A percentile compares a stretch with the other conserved stretches of the same genome.
Evolutionary conservation across 495 filamentous ascomycete genomes (phyloP).

Genomic region (Patellaria atrata): DNA sequence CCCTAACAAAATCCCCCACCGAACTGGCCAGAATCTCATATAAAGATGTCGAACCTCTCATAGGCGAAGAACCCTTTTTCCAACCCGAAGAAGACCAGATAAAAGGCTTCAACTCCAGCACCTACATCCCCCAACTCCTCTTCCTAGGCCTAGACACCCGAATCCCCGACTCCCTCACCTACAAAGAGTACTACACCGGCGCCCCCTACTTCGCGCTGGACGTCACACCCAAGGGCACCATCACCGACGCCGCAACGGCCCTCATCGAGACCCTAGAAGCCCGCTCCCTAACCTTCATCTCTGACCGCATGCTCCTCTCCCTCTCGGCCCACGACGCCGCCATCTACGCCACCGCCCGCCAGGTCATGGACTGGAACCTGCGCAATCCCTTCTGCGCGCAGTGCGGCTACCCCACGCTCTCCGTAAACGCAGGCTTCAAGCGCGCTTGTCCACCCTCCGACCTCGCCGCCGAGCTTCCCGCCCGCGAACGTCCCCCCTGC

Average conservation of each 20-base stretch:
- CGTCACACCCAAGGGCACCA: conserved; percentile 55
- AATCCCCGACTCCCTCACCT: conserved; percentile 33
- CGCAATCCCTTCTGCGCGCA: conserved; percentile 84
- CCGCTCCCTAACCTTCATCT: conserved; percentile 43
- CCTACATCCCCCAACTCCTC: conserved; percentile 51
- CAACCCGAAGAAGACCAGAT: conserved; percentile 60
- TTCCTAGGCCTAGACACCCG: conserved; percentile 80
- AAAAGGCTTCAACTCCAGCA: conserved; percentile 55
- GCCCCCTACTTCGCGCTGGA: conserved; percentile 80
- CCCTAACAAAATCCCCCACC: conserved; percentile 45
- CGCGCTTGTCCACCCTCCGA: conserved; percentile 77
- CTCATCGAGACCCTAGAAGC: conserved; percentile 43
- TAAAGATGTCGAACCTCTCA: conserved; percentile 50
- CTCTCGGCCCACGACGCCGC: conserved; percentile 55
- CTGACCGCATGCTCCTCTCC: conserved; percentile 42
- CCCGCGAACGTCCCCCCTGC: conserved; percentile 46
- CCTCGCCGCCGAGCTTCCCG: conserved; percentile 31
- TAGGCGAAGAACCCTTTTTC: conserved; percentile 56
- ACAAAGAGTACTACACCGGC: conserved; percentile 52
- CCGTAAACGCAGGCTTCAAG: conserved; percentile 81
- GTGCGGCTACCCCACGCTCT: conserved; percentile 73
- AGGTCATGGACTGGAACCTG: conserved; percentile 86
- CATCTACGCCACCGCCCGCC: conserved; percentile 79
- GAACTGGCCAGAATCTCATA: conserved; percentile 47
- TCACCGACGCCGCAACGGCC: conserved; percentile 34